These are phyloP conservation scores for Priceomyces carsonii DNA, from an alignment of 805 yeast genomes.

Conservation along the genomic window DNA sequence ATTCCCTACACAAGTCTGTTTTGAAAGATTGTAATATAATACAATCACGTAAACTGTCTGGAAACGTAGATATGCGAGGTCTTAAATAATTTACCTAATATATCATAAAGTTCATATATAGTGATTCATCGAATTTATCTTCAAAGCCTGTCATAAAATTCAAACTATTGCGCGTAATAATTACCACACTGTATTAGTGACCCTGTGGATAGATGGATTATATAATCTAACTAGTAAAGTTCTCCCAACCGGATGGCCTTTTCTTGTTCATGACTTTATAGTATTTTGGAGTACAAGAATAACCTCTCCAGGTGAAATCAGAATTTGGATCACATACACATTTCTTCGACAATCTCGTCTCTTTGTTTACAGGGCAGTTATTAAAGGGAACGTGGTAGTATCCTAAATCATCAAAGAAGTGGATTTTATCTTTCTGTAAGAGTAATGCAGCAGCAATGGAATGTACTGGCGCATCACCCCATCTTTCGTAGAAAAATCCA, in stretches of 20 bases:
- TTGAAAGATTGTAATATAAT: too few relatives aligned
- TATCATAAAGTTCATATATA: too few relatives aligned
- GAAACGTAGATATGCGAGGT: too few relatives aligned
- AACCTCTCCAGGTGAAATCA: conserved; percentile 76
- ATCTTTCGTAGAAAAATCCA: conserved; percentile 88
- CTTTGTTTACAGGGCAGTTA: conserved; percentile 73
- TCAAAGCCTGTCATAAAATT: too few relatives aligned
- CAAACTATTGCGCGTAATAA: too few relatives aligned
- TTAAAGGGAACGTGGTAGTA: conserved; percentile 81
- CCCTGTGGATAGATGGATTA: too few relatives aligned
- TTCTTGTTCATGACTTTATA: conserved; percentile 53
- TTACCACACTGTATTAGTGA: too few relatives aligned
- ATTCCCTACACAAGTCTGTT: too few relatives aligned
- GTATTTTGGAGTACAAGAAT: conserved; percentile 69
- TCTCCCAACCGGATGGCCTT: conserved; percentile 74
- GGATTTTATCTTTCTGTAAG: conserved; percentile 65
- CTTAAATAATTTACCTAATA: too few relatives aligned
- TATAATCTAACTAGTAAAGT: conserved; percentile 44
- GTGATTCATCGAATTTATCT: too few relatives aligned
- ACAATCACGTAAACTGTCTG: too few relatives aligned
- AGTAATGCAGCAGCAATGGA: conserved; percentile 82
- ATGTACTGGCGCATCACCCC: conserved; percentile 96
- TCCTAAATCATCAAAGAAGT: conserved; percentile 81
- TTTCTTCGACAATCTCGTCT: conserved; percentile 54
- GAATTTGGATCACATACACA: conserved; percentile 75